A percentile compares a stretch with the other conserved stretches of the same genome.
Conservation (phyloP, 345 rosid species). For the Arabis hirsuta region DNA sequence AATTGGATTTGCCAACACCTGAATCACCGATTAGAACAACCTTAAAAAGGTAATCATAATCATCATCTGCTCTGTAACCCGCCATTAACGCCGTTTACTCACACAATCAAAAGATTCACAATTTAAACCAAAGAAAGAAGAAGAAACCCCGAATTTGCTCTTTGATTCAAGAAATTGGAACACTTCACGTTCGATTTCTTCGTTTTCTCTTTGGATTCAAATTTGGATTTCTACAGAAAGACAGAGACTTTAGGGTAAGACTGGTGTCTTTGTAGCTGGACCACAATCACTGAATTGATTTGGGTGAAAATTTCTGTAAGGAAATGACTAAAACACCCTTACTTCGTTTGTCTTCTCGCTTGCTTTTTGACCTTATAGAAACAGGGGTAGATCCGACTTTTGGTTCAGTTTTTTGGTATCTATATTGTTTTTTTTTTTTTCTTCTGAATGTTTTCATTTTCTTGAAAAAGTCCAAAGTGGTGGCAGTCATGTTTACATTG, state of each 20-base stretch:
- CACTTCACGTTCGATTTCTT: no score
- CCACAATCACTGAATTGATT: constrained; percentile 26
- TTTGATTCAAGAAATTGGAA: constrained; percentile 5
- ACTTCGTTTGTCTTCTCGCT: background rate
- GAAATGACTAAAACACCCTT: constrained; percentile 4
- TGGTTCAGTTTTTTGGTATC: background rate
- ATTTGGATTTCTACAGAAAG: constrained; percentile 17
- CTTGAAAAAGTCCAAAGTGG: constrained; percentile 36
- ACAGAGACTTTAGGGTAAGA: constrained; percentile 39
- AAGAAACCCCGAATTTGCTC: background rate
- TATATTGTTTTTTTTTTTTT: background rate
- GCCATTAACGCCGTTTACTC: constrained; percentile 54
- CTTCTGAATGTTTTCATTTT: constrained; percentile 17
- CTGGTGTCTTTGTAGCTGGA: constrained; percentile 37
- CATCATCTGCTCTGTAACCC: constrained; percentile 92
- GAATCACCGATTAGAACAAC: constrained; percentile 91
- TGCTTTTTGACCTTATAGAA: background rate
- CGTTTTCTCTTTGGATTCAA: constrained; percentile 36
- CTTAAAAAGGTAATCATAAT: constrained; percentile 92
- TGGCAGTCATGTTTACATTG: constrained; percentile 42
- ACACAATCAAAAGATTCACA: constrained; percentile 11
- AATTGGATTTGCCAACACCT: constrained; percentile 92
- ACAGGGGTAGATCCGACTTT: constrained; percentile 23
- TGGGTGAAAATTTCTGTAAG: background rate
- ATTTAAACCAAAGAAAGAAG: background rate